Percentiles rank a stretch among this genome's conserved stretches.
phyloP scores from a whole-genome alignment of 208 protist genomes.

The Crithidia mellificae region DNA sequence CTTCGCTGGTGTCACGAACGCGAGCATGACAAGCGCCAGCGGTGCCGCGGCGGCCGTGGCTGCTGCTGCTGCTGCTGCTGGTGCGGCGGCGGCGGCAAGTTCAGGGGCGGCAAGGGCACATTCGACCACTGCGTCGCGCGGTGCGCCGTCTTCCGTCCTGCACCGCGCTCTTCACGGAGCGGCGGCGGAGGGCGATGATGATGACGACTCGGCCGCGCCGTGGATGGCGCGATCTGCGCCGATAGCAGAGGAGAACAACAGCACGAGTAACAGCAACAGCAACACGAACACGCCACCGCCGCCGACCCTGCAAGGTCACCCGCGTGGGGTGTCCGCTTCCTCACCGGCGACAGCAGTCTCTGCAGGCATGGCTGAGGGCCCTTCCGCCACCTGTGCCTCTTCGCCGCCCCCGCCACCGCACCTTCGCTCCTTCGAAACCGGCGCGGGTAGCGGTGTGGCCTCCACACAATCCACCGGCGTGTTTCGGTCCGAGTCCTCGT shows the following conservation, averaged over 20 bases:
- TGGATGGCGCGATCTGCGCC: constrained; percentile 7
- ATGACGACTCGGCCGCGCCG: neutral
- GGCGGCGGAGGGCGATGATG: neutral
- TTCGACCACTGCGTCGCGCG: too few relatives aligned
- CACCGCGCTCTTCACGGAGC: too few relatives aligned
- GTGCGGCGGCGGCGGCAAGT: neutral
- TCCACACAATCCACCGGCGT: neutral
- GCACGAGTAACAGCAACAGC: constrained; percentile 1
- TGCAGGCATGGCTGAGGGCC: too few relatives aligned
- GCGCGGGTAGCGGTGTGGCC: neutral
- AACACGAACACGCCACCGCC: neutral
- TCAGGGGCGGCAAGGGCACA: too few relatives aligned
- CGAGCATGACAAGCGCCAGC: constrained; percentile 12
- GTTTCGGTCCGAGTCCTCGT: constrained; percentile 1
- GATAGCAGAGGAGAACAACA: neutral
- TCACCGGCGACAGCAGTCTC: too few relatives aligned
- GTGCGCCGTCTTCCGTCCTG: too few relatives aligned
- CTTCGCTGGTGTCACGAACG: constrained; percentile 6
- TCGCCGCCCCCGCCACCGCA: neutral
- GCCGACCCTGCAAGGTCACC: too few relatives aligned
- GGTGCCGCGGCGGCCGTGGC: neutral
- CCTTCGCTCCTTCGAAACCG: too few relatives aligned
- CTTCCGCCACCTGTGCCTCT: too few relatives aligned
- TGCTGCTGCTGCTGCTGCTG: neutral
- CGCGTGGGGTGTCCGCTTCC: too few relatives aligned